phyloP scores from a whole-genome alignment of 1,139 yeast species.

The Debaryomyces udenii region DNA sequence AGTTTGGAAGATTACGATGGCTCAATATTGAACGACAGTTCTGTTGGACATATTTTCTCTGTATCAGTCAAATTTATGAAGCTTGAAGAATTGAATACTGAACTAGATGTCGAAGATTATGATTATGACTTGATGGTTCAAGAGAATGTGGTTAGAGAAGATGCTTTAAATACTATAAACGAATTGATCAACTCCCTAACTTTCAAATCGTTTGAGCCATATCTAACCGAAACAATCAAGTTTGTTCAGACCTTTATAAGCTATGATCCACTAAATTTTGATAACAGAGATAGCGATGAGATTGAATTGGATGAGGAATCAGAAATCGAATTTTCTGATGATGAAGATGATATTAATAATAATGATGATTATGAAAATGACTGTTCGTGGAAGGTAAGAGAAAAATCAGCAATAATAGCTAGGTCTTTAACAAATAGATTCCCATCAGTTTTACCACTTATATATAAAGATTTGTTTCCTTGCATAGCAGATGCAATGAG shows the following conservation, averaged over 20 bases:
- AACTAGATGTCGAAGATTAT: slow-evolving; percentile 46
- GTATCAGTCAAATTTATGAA: slow-evolving; percentile 28
- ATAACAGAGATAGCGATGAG: slow-evolving; percentile 37
- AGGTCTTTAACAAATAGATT: slow-evolving; percentile 39
- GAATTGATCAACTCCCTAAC: slow-evolving; percentile 26
- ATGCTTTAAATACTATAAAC: slow-evolving; percentile 47
- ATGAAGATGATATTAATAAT: slow-evolving; percentile 38
- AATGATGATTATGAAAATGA: slow-evolving; percentile 46
- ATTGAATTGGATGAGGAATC: slow-evolving; percentile 48
- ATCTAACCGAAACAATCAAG: slow-evolving; percentile 31
- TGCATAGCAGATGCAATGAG: slow-evolving; percentile 27
- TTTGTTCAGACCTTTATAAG: slow-evolving; percentile 44
- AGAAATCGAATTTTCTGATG: slow-evolving; percentile 44
- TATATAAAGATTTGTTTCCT: slow-evolving; percentile 25
- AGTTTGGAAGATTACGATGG: slow-evolving; percentile 22
- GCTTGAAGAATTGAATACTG: slow-evolving; percentile 32
- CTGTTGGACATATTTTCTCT: slow-evolving; percentile 21
- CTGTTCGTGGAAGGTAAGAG: slow-evolving; percentile 71
- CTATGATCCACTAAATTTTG: slow-evolving; percentile 58
- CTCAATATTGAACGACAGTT: slow-evolving; percentile 5
- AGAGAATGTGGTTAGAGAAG: slow-evolving; percentile 46
- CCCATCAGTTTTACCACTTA: slow-evolving; percentile 28
- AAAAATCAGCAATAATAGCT: slow-evolving; percentile 53
- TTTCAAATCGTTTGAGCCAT: slow-evolving; percentile 21
- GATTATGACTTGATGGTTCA: slow-evolving; percentile 43